phyloP scores from a whole-genome alignment of 192 early-diverging fungal genomes.

The Nowakowskiella sp. region DNA sequence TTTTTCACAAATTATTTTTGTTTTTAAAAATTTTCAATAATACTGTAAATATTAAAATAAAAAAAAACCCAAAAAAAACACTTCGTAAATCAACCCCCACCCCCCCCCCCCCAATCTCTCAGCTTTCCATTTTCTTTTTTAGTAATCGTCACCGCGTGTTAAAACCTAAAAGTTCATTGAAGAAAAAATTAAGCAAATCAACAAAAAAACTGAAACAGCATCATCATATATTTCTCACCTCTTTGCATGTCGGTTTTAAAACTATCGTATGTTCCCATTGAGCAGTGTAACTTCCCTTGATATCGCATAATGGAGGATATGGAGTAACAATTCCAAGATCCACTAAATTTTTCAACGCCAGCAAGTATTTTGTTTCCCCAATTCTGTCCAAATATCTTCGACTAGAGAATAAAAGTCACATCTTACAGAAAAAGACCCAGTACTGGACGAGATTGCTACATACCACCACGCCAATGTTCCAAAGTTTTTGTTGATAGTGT shows the following conservation, averaged over 20 bases:
- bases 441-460: not conserved
- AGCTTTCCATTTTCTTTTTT: too few relatives aligned
- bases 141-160: too few relatives aligned
- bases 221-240: too few relatives aligned
- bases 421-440: conserved; percentile 1
- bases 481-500: conserved; percentile 81
- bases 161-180: too few relatives aligned
- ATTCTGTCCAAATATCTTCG: conserved; percentile 89
- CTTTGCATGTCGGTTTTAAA: conserved; percentile 81
- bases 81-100: too few relatives aligned
- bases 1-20: too few relatives aligned
- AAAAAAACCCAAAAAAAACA: too few relatives aligned
- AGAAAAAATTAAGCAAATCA: too few relatives aligned
- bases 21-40: too few relatives aligned
- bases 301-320: conserved; percentile 85
- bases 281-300: conserved; percentile 82
- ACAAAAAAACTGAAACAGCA: too few relatives aligned
- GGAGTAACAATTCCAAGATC: conserved; percentile 73
- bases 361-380: conserved; percentile 82
- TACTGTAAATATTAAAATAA: too few relatives aligned
- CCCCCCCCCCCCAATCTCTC: too few relatives aligned
- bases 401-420: conserved; percentile 11
- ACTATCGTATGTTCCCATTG: conserved; percentile 96
- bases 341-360: conserved; percentile 78
- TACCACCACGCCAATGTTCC: conserved; percentile 88